phyloP scores from a whole-genome alignment of 139 green algal genomes.

The Gonium pectorale region DNA sequence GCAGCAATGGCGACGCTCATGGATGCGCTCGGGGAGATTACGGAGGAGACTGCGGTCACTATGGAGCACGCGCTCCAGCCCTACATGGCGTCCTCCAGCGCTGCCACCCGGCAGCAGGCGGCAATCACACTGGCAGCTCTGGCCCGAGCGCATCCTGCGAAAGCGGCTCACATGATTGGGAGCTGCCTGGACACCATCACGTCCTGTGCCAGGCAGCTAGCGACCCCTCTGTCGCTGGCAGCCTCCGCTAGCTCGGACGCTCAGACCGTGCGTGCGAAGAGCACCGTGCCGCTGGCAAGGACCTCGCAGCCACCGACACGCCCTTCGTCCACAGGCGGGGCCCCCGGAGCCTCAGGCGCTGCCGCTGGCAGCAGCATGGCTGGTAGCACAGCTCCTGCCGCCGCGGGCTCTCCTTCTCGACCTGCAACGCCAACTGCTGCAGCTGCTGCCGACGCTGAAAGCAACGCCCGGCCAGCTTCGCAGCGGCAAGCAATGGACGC shows the following conservation, averaged over 20 bases:
- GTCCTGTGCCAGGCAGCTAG: constrained; percentile 12
- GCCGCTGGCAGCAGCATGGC: too few species aligned
- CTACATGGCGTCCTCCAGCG: constrained; percentile 54
- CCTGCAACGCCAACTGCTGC: too few species aligned
- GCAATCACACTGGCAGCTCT: constrained; percentile 75
- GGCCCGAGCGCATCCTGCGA: constrained; percentile 67
- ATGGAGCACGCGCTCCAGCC: constrained; percentile 63
- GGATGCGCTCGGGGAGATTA: constrained; percentile 83
- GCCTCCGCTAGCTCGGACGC: neutral
- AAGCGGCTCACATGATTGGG: constrained; percentile 62
- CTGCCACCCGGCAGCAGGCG: constrained; percentile 64
- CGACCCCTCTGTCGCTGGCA: neutral
- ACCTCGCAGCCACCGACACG: too few species aligned
- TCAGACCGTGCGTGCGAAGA: too few species aligned
- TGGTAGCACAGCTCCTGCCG: too few species aligned
- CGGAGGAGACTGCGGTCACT: constrained; percentile 53
- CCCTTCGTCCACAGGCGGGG: too few species aligned
- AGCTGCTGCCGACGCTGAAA: too few species aligned
- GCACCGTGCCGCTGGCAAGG: too few species aligned
- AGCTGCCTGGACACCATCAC: constrained; percentile 37
- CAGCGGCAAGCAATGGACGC: constrained; percentile 64
- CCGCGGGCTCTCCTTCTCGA: too few species aligned
- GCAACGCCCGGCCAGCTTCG: too few species aligned
- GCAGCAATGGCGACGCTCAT: constrained; percentile 74
- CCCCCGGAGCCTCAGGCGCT: too few species aligned